Base-by-base conservation (phyloP, 495 filamentous ascomycete species). In the Parathielavia hyrcaniae region DNA sequence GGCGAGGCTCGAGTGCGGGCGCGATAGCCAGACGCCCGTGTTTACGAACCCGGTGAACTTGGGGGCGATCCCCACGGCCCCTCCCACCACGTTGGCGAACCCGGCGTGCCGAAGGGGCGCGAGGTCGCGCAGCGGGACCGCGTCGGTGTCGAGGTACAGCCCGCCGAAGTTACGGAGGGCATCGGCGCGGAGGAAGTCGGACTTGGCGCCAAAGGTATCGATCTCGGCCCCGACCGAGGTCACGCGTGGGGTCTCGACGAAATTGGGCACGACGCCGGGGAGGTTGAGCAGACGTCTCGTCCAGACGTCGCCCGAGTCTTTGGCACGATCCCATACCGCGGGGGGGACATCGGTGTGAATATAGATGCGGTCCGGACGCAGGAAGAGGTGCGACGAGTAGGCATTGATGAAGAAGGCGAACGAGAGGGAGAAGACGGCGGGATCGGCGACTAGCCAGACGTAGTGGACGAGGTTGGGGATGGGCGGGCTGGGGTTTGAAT, bases 401-500 rank as follows among this genome's bases (percentile, higher is more conserved):
- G 63, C 5, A 14, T 62, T 55, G 30, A 67, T 19, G 45, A 67
- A 67, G 26, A 49, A 17, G 32, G 57, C 52, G 59, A 67, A 67
- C 35, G 45, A 26, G n/a, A 67, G 48, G 14, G 14, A 17, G 44
- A 67, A 55, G 5, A 36, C 55, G 26, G 34, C 16, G 9, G 62
- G 60, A 53, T 65, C 65, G 14, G 45, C 36, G 13, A 65, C 20
- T n/a, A 65, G 35, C 62, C 57, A 67, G 49, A 67, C 50, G 38
- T 65, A 67, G 46, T 67, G 65, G 23, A 65, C 65, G 16, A 59
- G 34, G 38, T 67, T 65, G 10, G 65, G 65, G 17, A 67, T 65
- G 39, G 13, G 14, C 4, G 39, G 39, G n/a, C n/a, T n/a, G n/a
- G n/a, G n/a, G n/a, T n/a, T n/a, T n/a, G n/a, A n/a, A n/a, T n/a